Base-by-base conservation (phyloP, 805 yeast species). In the Candida golubevii region DNA sequence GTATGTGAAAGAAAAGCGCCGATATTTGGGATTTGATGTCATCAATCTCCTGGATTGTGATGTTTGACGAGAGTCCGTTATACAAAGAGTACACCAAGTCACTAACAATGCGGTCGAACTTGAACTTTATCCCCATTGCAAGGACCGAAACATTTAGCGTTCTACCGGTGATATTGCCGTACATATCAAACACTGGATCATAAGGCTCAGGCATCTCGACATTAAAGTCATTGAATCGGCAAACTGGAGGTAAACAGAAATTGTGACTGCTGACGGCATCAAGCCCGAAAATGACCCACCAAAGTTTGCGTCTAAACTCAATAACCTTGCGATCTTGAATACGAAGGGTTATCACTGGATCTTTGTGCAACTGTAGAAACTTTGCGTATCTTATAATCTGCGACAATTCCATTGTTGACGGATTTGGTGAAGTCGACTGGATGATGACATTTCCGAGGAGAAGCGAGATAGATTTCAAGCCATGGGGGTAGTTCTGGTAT, bases 201-300 rank as follows among this genome's bases (percentile, higher is more conserved):
- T 66, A 65, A 28, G 65, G 83, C 30, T 69, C 73, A 0, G 84
- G 83, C 51, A 77, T 58, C n/a, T 74, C 62, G 0, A 81, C 82
- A 50, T 80, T 81, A 56, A 74, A 77, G 52, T 79, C 83, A 42
- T 72, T 77, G 33, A 67, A 60, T 45, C 66, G 63, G 46, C 82
- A 76, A 30, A 77, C 67, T 1, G 85, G 85, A 0, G 79, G 73
- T 29, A 77, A 58, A 55, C 79, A 72, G 39, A 75, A 75, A 49
- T 79, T 78, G 46, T 78, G 72, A 33, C 83, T 72, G 8, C 80
- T 75, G 47, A 77, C 66, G 4, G 78, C 72, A 57, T 81, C 87
- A 47, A 81, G 60, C 26, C 78, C 77, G 48, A 79, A 79, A 7
- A 81, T 76, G 33, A 79, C 80, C 85, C 85, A 81, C 85, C 85